Evolutionary conservation across 2,329 filamentous ascomycete species (phyloP).

Genomic region (Xylariaceae sp.): DNA sequence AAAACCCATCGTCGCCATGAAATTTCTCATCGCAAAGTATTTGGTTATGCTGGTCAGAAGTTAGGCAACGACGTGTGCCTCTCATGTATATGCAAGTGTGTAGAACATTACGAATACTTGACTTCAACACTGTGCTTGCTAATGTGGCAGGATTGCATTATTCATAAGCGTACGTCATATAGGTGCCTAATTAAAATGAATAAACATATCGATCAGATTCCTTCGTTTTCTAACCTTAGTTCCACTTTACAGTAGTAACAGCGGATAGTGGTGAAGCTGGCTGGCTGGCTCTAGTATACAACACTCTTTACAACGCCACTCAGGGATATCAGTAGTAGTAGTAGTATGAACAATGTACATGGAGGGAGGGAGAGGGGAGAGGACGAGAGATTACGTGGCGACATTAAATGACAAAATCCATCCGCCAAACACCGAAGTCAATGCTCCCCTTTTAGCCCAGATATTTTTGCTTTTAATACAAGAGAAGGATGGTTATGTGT

Average conservation of each 20-base stretch:
- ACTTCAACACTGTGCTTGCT: too few species aligned
- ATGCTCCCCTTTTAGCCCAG: constrained; percentile 50
- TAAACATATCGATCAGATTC: constrained; percentile 13
- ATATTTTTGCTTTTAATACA: constrained; percentile 42
- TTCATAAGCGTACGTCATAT: too few species aligned
- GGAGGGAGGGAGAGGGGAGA: constrained; percentile 30
- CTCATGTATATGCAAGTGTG: too few species aligned
- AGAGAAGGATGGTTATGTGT: constrained; percentile 24
- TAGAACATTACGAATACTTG: too few species aligned
- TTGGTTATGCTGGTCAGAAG: too few species aligned
- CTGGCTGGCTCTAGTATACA: constrained; percentile 39
- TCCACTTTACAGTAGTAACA: constrained; percentile 5
- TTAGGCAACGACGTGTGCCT: too few species aligned
- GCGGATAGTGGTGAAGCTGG: constrained; percentile 18
- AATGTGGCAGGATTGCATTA: too few species aligned
- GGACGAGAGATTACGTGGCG: constrained; percentile 47
- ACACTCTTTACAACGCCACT: constrained; percentile 40
- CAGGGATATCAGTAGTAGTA: constrained; percentile 41
- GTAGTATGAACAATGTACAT: constrained; percentile 39
- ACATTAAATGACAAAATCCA: constrained; percentile 40
- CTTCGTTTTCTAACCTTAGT: constrained; percentile 4
- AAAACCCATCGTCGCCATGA: too few species aligned
- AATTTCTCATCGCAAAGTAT: too few species aligned
- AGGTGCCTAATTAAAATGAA: not conserved
- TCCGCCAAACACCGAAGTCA: constrained; percentile 52